phyloP scores from a whole-genome alignment of 495 filamentous ascomycete species.

The Neurospora terricola region DNA sequence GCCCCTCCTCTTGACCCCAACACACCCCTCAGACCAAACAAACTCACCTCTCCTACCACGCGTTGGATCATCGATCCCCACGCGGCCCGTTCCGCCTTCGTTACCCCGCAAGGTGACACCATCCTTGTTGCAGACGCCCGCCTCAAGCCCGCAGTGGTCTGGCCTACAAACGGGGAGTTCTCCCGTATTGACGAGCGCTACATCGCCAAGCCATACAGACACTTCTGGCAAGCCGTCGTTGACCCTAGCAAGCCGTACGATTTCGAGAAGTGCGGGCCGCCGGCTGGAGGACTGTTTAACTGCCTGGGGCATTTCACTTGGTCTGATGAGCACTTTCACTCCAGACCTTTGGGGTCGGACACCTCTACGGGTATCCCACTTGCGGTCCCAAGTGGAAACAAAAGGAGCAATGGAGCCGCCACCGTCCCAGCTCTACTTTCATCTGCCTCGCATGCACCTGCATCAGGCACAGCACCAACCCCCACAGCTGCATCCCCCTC shows the following conservation, averaged over 20 bases:
- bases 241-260: conserved; percentile 36
- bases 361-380: neutral
- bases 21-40: conserved; percentile 12
- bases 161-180: conserved; percentile 45
- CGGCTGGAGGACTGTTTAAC: conserved; percentile 40
- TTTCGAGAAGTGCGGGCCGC: conserved; percentile 38
- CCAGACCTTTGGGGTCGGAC: no score
- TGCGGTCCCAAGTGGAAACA: neutral
- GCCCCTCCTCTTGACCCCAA: conserved; percentile 10
- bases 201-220: conserved; percentile 39
- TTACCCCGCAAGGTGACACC: conserved; percentile 3
- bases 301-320: conserved; percentile 36
- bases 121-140: conserved; percentile 23
- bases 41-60: conserved; percentile 37
- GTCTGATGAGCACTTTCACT: conserved; percentile 17
- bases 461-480: no score
- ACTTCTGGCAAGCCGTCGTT: conserved; percentile 45
- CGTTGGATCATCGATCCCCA: conserved; percentile 46
- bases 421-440: no score
- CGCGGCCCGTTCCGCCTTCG: conserved; percentile 14
- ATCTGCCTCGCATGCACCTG: neutral
- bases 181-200: conserved; percentile 50
- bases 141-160: conserved; percentile 23
- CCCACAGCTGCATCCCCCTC: neutral
- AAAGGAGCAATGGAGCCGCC: neutral